Percentiles rank a stretch among this genome's conserved stretches.
phyloP scores from a whole-genome alignment of 306 rosid genomes.

The Citrullus amarus region DNA sequence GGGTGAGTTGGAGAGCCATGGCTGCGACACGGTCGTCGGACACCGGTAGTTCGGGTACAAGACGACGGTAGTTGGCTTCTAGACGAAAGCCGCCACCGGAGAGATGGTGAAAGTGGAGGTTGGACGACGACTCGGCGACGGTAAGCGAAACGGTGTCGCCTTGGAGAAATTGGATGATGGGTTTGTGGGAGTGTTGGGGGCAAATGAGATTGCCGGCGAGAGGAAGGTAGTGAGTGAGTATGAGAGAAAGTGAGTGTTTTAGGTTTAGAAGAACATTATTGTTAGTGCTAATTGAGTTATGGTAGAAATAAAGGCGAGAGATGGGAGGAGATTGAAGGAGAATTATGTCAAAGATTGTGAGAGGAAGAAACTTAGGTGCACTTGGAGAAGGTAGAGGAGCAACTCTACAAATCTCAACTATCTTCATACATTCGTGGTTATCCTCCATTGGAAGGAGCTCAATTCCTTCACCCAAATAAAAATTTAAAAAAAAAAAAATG shows the following conservation, averaged over 20 bases:
- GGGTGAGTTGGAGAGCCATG: conserved; percentile 18
- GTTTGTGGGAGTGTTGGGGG: conserved; percentile 19
- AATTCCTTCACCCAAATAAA: too few species aligned
- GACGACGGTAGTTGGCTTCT: not conserved
- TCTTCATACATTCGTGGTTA: not conserved
- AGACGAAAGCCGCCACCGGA: not conserved
- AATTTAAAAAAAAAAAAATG: too few species aligned
- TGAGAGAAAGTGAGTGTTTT: not conserved
- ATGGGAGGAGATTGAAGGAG: not conserved
- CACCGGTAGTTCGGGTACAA: conserved; percentile 5
- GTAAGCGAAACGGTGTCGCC: conserved; percentile 11
- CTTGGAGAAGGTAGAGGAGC: not conserved
- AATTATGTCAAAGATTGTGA: not conserved
- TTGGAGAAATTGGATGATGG: conserved; percentile 12
- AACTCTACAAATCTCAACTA: not conserved
- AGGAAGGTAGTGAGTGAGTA: not conserved
- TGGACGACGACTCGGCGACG: conserved; percentile 10
- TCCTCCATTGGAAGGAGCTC: not conserved
- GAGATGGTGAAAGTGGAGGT: conserved; percentile 10
- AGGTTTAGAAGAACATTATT: not conserved
- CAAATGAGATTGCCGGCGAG: not conserved
- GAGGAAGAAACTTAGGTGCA: not conserved
- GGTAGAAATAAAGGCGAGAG: not conserved
- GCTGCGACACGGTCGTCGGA: not conserved
- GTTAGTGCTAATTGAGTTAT: not conserved